Base-by-base conservation (phyloP, 2,329 filamentous ascomycete species). In the Pseudogymnoascus sp. region DNA sequence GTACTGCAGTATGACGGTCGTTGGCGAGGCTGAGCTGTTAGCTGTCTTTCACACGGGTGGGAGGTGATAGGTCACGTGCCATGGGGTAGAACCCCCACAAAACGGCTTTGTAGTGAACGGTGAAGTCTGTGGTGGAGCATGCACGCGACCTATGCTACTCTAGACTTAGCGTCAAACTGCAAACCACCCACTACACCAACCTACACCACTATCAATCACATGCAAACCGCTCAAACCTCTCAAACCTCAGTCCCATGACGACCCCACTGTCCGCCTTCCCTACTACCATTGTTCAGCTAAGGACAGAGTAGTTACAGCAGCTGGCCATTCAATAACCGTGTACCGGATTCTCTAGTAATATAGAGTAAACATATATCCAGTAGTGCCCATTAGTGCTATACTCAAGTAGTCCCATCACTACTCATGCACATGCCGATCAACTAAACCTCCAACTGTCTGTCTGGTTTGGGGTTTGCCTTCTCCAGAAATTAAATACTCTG, bases 371-470 rank as follows among this genome's bases (percentile, higher is more conserved):
- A 54, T 54, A 32, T 54, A 32, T 16, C 18, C n/a, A 54, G 47
- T 37, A 37, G 30, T 32, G 30, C 30, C 30, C 9, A 25, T 25
- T 47, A n/a, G 25, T 50, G 43, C 43, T 50, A 50, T 50, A 9
- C 43, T 16, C 16, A 25, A 50, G 25, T 50, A 50, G 43, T 50
- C 8, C 43, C 14, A 50, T 54, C n/a, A 30, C 47, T 54, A 32
- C 47, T 54, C 28, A 32, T 54, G 47, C 47, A 54, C 28, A 54
- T 54, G 47, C 11, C 28, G 28, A 54, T 34, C 47, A 28, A 6
- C 47, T 54, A 54, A 54, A 32, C 47, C 20, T 54, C 47, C 47
- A 54, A 54, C 47, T 54, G 25, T 43, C 47, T 54, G 25, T 43
- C 34, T 37, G 34, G 39, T 50, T 14, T 50, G 22, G 22, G 22